Conservation (phyloP, 2,329 filamentous ascomycete genomes). For the Chaetomium sp. region DNA sequence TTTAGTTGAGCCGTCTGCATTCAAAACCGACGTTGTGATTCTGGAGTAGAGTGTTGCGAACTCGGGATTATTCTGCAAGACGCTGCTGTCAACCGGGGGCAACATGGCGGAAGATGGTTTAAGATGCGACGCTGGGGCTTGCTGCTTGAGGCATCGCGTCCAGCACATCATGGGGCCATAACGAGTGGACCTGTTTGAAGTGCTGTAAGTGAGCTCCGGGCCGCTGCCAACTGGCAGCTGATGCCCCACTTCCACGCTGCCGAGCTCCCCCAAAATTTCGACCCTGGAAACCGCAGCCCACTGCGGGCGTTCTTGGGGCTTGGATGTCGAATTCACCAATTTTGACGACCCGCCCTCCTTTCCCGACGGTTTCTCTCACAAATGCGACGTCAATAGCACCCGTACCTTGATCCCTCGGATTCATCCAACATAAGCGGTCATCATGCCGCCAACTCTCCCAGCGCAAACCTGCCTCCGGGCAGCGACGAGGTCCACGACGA, state of each 20-base stretch:
- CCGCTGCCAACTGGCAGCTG: constrained; percentile 8
- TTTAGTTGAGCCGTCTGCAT: constrained; percentile 52
- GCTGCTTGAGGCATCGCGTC: no score
- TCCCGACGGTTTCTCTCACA: not conserved
- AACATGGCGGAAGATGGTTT: constrained; percentile 38
- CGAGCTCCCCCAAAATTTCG: constrained; percentile 18
- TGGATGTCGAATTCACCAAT: not conserved
- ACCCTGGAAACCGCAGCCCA: not conserved
- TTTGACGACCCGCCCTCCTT: not conserved
- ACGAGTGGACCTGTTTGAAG: constrained; percentile 7
- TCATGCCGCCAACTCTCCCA: constrained; percentile 10
- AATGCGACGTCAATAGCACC: constrained; percentile 11
- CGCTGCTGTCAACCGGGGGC: constrained; percentile 49
- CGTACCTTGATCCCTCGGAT: not conserved
- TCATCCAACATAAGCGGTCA: not conserved
- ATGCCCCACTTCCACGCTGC: not conserved
- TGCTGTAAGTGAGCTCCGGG: not conserved
- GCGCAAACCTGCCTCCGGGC: constrained; percentile 14
- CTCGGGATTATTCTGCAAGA: constrained; percentile 51
- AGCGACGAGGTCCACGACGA: constrained; percentile 3
- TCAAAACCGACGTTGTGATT: constrained; percentile 48
- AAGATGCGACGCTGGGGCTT: not conserved
- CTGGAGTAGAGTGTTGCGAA: constrained; percentile 54
- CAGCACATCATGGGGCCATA: constrained; percentile 14
- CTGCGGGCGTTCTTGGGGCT: not conserved